A percentile compares a stretch with the other conserved stretches of the same genome.
phyloP scores from a whole-genome alignment of 192 early-diverging fungal species.

The Rhizophagus sp. region DNA sequence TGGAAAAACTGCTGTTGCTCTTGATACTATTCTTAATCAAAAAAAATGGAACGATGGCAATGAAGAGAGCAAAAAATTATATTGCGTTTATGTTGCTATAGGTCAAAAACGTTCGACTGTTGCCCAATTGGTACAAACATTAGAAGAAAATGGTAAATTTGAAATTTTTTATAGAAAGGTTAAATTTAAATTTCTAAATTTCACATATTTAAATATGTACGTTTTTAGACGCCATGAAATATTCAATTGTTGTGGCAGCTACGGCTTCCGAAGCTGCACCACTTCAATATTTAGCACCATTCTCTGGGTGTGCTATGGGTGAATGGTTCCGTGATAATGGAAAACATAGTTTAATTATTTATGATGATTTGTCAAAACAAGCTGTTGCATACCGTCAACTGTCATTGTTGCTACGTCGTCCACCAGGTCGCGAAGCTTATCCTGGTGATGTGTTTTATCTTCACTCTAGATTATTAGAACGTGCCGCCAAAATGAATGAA shows the following conservation, averaged over 20 bases:
- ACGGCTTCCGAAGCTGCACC: conserved; percentile 99
- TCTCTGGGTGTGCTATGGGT: conserved; percentile 97
- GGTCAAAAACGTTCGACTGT: conserved; percentile 99
- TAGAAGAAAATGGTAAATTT: conserved; percentile 77
- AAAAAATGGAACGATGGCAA: conserved; percentile 96
- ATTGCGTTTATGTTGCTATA: conserved; percentile 99
- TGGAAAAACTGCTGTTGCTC: conserved; percentile 98
- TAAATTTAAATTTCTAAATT: not conserved
- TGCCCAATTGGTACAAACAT: conserved; percentile 97
- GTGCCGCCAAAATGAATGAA: conserved; percentile 99
- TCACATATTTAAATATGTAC: no score
- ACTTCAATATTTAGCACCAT: conserved; percentile 98
- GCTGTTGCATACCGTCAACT: conserved; percentile 99
- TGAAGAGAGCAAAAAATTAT: conserved; percentile 98
- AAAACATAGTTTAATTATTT: conserved; percentile 98
- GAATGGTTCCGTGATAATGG: conserved; percentile 99
- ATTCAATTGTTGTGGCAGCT: conserved; percentile 97
- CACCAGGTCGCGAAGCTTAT: conserved; percentile 99
- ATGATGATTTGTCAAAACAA: conserved; percentile 99
- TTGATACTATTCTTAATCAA: conserved; percentile 99
- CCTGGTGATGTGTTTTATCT: conserved; percentile 99
- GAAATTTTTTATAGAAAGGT: not conserved
- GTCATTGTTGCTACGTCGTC: conserved; percentile 99
- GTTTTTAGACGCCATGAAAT: conserved; percentile 87
- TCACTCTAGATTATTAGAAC: conserved; percentile 98